A percentile compares a stretch with the other conserved stretches of the same genome.
phyloP scores from a whole-genome alignment of 176 grass and related monocot species.

The Saccharum spontaneum region DNA sequence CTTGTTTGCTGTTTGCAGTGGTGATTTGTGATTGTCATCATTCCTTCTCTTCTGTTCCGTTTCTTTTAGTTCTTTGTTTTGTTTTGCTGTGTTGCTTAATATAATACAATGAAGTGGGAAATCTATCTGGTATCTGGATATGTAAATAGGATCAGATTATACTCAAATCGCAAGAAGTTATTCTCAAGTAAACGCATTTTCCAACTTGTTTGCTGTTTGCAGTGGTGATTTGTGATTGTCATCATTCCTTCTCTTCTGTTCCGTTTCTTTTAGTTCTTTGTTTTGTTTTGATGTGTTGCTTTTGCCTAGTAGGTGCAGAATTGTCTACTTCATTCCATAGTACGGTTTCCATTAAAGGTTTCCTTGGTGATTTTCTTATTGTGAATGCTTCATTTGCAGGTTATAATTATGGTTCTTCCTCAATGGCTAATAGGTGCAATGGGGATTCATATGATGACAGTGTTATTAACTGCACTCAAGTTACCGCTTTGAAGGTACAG shows the following conservation, averaged over 20 bases:
- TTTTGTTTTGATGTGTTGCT: background rate
- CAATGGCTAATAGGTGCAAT: conserved; percentile 43
- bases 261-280: background rate
- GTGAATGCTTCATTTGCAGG: conserved; percentile 39
- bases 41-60: background rate
- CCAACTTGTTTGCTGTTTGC: background rate
- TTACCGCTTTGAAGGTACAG: conserved; percentile 57
- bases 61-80: background rate
- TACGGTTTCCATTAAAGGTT: background rate
- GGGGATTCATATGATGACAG: conserved; percentile 31
- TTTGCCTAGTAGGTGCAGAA: background rate
- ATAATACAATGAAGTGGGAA: background rate
- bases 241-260: background rate
- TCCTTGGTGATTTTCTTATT: background rate
- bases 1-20: background rate
- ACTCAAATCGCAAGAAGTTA: background rate
- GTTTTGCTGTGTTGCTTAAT: conserved; percentile 8
- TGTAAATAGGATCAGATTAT: background rate
- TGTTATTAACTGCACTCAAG: conserved; percentile 45
- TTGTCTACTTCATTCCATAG: conserved; percentile 11
- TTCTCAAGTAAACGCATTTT: too few species aligned
- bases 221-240: background rate
- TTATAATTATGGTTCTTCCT: conserved; percentile 31
- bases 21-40: background rate
- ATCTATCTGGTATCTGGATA: background rate